Conservation (phyloP, 805 yeast genomes). For the Candida peoriensis region DNA sequence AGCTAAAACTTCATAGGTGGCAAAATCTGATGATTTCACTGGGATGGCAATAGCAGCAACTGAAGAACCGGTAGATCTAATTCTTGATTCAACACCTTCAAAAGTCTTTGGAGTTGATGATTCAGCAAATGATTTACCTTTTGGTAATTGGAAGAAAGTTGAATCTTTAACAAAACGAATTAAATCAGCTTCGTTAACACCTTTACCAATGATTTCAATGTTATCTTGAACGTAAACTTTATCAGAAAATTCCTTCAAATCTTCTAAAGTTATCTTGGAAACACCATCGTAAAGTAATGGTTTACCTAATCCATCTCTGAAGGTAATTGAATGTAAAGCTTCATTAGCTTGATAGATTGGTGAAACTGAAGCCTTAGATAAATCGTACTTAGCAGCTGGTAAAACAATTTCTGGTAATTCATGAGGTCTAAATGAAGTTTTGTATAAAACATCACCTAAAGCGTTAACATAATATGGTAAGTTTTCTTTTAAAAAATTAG, state of each 20-base stretch:
- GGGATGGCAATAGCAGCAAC: conserved; percentile 83
- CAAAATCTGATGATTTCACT: conserved; percentile 55
- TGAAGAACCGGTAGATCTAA: conserved; percentile 59
- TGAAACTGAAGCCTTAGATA: conserved; percentile 43
- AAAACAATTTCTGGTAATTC: conserved; percentile 78
- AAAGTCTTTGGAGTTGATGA: conserved; percentile 38
- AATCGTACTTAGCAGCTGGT: conserved; percentile 71
- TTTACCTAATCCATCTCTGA: conserved; percentile 85
- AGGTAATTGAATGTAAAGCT: conserved; percentile 72
- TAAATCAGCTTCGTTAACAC: conserved; percentile 71
- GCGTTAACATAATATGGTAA: conserved; percentile 90
- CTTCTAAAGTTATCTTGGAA: conserved; percentile 52
- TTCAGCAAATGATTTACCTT: conserved; percentile 46
- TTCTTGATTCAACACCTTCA: conserved; percentile 66
- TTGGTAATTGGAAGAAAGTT: conserved; percentile 55
- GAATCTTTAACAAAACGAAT: conserved; percentile 61
- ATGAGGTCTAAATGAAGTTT: conserved; percentile 73
- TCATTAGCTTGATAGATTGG: conserved; percentile 65
- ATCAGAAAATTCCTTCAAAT: conserved; percentile 61
- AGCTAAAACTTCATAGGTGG: conserved; percentile 65
- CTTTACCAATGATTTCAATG: conserved; percentile 66
- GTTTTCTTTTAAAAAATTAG: conserved; percentile 80
- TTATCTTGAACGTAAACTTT: conserved; percentile 65
- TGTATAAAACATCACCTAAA: conserved; percentile 65
- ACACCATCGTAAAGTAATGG: conserved; percentile 72